Percentiles rank a stretch among this genome's conserved stretches.
Conservation (phyloP, 768 basidiomycete genomes). For the Lactarius deliciosus region DNA sequence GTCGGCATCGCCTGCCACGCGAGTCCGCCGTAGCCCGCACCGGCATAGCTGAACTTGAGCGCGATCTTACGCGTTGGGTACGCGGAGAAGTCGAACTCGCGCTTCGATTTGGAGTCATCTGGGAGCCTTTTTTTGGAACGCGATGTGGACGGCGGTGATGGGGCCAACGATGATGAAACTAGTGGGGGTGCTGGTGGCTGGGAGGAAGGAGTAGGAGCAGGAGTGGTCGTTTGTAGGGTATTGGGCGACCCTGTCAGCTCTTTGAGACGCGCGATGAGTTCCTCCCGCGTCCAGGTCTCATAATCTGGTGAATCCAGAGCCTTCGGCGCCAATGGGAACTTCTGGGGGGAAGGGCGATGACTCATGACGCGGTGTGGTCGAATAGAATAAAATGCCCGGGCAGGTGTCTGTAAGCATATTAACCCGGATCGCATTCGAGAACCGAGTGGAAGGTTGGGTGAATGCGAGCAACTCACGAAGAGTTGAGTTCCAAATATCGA, state of each 20-base stretch:
- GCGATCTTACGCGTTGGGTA: conserved; percentile 88
- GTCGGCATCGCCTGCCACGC: conserved; percentile 73
- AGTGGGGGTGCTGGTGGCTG: conserved; percentile 1
- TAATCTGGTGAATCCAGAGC: conserved; percentile 37
- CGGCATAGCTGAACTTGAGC: conserved; percentile 88
- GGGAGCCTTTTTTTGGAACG: conserved; percentile 9
- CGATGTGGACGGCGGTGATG: conserved; percentile 16
- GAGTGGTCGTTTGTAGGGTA: background rate
- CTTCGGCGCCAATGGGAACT: background rate
- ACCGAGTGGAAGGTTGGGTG: too few species aligned
- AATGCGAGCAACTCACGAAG: conserved; percentile 23
- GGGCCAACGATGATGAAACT: background rate
- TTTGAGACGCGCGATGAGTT: conserved; percentile 64
- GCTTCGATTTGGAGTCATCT: conserved; percentile 34
- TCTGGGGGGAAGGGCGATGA: background rate
- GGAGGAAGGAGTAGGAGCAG: conserved; percentile 32
- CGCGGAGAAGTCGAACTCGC: conserved; percentile 59
- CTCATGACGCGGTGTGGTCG: conserved; percentile 6
- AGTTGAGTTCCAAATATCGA: conserved; percentile 27
- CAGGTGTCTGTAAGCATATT: conserved; percentile 10
- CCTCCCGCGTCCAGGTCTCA: conserved; percentile 60
- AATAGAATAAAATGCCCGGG: conserved; percentile 8
- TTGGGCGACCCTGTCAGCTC: conserved; percentile 38
- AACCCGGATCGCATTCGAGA: conserved; percentile 19
- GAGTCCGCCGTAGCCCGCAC: conserved; percentile 89